Conservation (phyloP, 441 rosid genomes). For the Capsella rubella region DNA sequence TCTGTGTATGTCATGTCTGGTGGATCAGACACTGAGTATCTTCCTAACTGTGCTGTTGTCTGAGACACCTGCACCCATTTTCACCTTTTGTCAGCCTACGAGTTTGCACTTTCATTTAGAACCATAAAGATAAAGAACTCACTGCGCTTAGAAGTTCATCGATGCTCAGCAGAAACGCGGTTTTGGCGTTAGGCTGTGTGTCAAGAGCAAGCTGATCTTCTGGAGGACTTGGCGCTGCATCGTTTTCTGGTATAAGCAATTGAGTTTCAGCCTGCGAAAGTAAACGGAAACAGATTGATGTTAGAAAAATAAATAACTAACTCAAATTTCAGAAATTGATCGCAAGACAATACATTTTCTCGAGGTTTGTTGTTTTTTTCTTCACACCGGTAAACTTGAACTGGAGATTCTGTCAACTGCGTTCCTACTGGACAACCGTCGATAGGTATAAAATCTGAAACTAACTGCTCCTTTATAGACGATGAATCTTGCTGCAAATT, state of each 20-base stretch:
- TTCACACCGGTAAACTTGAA: slow-evolving; percentile 47
- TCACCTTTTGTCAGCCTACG: slow-evolving; percentile 1
- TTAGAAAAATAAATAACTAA: slow-evolving; percentile 18
- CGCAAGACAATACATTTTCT: slow-evolving; percentile 31
- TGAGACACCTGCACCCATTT: slow-evolving; percentile 59
- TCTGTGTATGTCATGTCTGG: slow-evolving; percentile 75
- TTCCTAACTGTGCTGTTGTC: slow-evolving; percentile 74
- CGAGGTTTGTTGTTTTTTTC: slow-evolving; percentile 43
- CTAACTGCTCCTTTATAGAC: slow-evolving; percentile 59
- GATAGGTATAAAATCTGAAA: slow-evolving; percentile 70
- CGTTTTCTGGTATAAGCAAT: slow-evolving; percentile 53
- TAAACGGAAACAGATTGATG: slow-evolving; percentile 1
- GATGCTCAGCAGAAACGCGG: slow-evolving; percentile 55
- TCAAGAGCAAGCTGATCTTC: slow-evolving; percentile 58
- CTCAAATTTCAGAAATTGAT: not conserved
- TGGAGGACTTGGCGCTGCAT: slow-evolving; percentile 46
- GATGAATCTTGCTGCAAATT: slow-evolving; percentile 55
- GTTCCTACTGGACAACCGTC: slow-evolving; percentile 79
- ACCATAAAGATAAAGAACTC: slow-evolving; percentile 40
- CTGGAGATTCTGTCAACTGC: slow-evolving; percentile 60
- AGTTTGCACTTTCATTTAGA: not conserved
- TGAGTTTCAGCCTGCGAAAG: slow-evolving; percentile 57
- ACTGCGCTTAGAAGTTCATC: slow-evolving; percentile 67
- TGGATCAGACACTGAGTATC: slow-evolving; percentile 68
- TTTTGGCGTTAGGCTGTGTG: slow-evolving; percentile 42